Base-by-base conservation (phyloP, 768 basidiomycete genomes). In the Daedaleopsis nitida region DNA sequence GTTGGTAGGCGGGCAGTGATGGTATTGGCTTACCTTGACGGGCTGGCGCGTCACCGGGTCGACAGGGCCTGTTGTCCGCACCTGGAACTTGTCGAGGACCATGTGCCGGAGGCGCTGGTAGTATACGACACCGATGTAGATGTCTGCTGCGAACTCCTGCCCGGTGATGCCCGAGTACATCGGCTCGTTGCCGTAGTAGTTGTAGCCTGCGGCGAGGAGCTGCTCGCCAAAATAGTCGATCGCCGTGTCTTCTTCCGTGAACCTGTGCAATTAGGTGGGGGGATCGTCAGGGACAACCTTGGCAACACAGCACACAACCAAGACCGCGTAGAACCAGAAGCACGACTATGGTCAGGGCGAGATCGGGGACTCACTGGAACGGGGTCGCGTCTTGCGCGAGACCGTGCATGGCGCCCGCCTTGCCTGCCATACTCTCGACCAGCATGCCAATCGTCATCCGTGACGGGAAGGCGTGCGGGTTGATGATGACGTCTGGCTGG, bases 401-500 rank as follows among this genome's bases (percentile, higher is more conserved):
- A 45, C 97, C 97, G 67, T 98, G 97, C 92, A 98, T 92, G 9
- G 96, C 91, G 59, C 97, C 97, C 1, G 97, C 91, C 75, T 99
- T 99, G n/a, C 97, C 97, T 0, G 97, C 97, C 87, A 98, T 88
- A 76, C 94, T 96, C 81, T 99, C 97, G 59, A 99, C 94, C 73
- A 99, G 88, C 97, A 99, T 99, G 60, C 97, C 97, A 68, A 99
- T 99, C 1, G 97, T 99, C 97, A 99, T 99, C 67, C 97, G 92
- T 81, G 89, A 92, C 2, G 97, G 97, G 81, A 99, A 99, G 16
- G 97, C 97, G 73, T 99, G 97, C 38, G 97, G 97, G 76, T 99
- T 99, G 80, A 99, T 98, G 74, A 99, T 98, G 52, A 99, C 86
- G 75, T 99, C 97, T 1, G 97, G 97, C 74, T 98, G 96, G 84